Base-by-base conservation (phyloP, 805 yeast species). In the Maudiozyma barnettii region DNA sequence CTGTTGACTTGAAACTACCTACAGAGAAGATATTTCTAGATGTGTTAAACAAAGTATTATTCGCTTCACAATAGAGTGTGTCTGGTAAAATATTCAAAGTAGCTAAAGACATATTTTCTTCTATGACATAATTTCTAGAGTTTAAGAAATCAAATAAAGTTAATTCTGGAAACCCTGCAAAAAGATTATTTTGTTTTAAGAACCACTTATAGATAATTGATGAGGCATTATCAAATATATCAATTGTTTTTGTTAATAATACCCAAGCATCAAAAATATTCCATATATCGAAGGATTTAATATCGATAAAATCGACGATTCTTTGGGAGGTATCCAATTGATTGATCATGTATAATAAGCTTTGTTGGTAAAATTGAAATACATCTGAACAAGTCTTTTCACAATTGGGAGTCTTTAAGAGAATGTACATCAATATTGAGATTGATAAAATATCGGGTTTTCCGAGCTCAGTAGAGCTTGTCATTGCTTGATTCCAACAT, bases 21-120 rank as follows among this genome's bases (percentile, higher is more conserved):
- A 44, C 14, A 5, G 51, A 18, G 22, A 43, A 38, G n/a, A 13
- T 45, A 13, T 45, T 37, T 31, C 40, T 40, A 12, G 41, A 13
- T 9, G 39, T 21, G 20, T 39, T 41, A 12, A 47, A 42, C 9
- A 39, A 36, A n/a, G 44, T 45, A 21, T 40, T 45, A 30, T 39
- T 43, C 1, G 52, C 54, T 22, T 55, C 55, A 30, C 50, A 46
- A 41, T 50, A 55, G 14, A 55, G 14, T 1, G 49, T 43, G n/a
- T 52, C 54, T 5, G 56, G 46, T 4, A 45, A 20, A 20, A 39
- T 39, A 22, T 49, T 45, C 21, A 45, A 36, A 13, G 49, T 41
- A 4, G 30, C n/a, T 12, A 45, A 2, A 10, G 44, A 21, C 22
- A 45, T 8, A 19, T 36, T 8, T 18, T 39, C 43, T 16, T 47